Evolutionary conservation across 139 green algal genomes (phyloP).

Genomic region (Dunaliella primolecta): DNA sequence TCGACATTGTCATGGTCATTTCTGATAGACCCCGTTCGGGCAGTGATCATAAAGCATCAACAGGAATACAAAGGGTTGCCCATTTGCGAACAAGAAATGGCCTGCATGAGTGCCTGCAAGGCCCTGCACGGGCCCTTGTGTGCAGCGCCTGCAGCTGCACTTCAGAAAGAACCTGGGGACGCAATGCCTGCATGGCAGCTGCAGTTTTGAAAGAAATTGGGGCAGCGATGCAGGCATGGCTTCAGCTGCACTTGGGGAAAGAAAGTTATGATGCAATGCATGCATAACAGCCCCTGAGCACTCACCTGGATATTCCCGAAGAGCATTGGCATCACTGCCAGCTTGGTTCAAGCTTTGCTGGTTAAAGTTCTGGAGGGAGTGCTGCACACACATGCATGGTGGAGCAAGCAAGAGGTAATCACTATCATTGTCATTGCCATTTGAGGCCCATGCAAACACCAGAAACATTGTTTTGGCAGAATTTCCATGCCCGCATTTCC

Average conservation of each 20-base stretch:
- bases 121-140: no score
- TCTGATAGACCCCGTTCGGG: no score
- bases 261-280: not conserved
- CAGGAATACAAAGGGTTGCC: no score
- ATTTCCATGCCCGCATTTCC: no score
- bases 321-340: not conserved
- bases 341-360: not conserved
- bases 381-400: not conserved
- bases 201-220: not conserved
- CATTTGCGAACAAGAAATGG: no score
- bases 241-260: not conserved
- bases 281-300: not conserved
- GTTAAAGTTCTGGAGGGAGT: not conserved
- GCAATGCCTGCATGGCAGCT: not conserved
- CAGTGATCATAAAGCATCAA: no score
- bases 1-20: no score
- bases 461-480: not conserved
- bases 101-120: no score
- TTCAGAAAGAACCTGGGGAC: not conserved
- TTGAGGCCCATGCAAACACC: not conserved
- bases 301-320: not conserved
- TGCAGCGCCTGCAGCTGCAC: no score
- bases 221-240: not conserved
- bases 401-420: not conserved
- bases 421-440: not conserved